Evolutionary conservation across 495 filamentous ascomycete genomes (phyloP).

Genomic region (Daldinia loculata): DNA sequence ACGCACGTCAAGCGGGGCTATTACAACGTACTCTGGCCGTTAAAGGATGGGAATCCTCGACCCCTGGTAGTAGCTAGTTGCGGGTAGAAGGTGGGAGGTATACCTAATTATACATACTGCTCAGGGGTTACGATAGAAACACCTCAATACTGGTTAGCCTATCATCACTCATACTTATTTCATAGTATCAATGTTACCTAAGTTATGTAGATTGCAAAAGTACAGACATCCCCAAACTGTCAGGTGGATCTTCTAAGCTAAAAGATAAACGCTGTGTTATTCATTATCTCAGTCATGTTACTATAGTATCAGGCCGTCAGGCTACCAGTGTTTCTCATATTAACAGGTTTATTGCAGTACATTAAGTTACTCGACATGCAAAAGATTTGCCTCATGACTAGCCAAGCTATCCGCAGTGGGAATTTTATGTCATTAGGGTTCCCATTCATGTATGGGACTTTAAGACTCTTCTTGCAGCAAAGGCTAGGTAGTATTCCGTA

Average conservation of each 20-base stretch:
- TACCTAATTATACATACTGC: conserved; percentile 3
- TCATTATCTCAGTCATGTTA: neutral
- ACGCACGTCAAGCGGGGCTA: conserved; percentile 15
- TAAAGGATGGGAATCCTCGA: conserved; percentile 26
- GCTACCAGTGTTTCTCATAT: neutral
- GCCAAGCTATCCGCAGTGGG: neutral
- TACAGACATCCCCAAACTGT: neutral
- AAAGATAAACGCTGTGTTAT: neutral
- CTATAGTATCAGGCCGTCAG: neutral
- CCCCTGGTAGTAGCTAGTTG: conserved; percentile 8
- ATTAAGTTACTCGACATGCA: neutral
- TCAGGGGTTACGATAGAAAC: conserved; percentile 12
- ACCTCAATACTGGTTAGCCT: neutral
- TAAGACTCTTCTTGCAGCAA: neutral
- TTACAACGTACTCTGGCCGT: neutral
- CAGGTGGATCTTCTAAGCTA: neutral
- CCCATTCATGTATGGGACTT: neutral
- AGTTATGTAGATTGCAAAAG: neutral
- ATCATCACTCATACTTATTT: neutral
- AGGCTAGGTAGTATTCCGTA: no score
- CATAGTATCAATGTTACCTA: neutral
- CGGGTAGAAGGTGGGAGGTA: neutral
- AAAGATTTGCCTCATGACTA: neutral
- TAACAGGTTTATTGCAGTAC: neutral
- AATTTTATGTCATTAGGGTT: neutral